Percentiles rank a stretch among this genome's conserved stretches.
Conservation (phyloP, 139 green algal genomes). For the Volvox africanus region DNA sequence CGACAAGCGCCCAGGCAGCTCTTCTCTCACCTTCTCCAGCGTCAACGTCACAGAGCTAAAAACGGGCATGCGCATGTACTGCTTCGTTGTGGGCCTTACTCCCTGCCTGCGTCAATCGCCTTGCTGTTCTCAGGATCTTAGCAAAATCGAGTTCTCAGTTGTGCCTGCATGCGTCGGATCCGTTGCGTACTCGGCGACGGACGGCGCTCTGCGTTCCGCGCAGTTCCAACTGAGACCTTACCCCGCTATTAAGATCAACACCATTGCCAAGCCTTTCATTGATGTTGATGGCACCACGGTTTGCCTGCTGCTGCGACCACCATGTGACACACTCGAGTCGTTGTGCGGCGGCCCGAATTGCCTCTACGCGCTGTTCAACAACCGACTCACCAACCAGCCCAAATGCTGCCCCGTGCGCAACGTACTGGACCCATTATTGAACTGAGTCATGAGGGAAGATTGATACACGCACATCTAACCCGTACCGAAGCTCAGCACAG, state of each 20-base stretch:
- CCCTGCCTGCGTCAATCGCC: not conserved
- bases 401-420: constrained; percentile 57
- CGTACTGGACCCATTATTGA: not conserved
- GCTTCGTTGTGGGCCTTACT: constrained; percentile 21
- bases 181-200: constrained; percentile 37
- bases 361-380: constrained; percentile 54
- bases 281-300: constrained; percentile 22
- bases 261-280: not conserved
- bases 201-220: constrained; percentile 15
- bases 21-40: not conserved
- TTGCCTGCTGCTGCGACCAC: constrained; percentile 44
- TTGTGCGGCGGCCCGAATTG: constrained; percentile 42
- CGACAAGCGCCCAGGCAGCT: constrained; percentile 10
- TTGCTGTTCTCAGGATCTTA: constrained; percentile 43
- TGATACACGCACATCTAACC: too few species aligned
- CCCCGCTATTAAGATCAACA: constrained; percentile 52
- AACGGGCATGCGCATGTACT: constrained; percentile 43
- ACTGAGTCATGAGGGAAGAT: not conserved
- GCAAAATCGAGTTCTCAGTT: constrained; percentile 53
- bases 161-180: constrained; percentile 35
- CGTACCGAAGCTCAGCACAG: too few species aligned
- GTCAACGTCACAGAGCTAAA: not conserved
- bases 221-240: constrained; percentile 53
- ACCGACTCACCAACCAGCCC: not conserved
- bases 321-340: constrained; percentile 29